A percentile compares a stretch with the other conserved stretches of the same genome.
Conservation (phyloP, 306 rosid genomes). For the Quercus parvula region DNA sequence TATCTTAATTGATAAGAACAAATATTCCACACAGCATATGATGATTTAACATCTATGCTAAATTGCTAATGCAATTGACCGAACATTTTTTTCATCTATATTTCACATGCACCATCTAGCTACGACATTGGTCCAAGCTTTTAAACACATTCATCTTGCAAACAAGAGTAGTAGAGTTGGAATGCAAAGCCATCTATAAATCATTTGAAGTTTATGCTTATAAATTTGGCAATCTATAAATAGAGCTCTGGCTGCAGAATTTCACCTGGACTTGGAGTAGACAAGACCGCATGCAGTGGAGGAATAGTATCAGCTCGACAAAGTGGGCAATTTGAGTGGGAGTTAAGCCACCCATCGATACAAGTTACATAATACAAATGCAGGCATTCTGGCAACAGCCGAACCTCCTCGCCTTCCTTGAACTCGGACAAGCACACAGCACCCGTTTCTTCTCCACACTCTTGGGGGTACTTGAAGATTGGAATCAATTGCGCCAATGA, state of each 20-base stretch:
- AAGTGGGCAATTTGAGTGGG: conserved; percentile 15
- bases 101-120: not conserved
- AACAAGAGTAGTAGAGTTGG: too few species aligned
- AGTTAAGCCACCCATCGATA: conserved; percentile 15
- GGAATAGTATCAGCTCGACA: conserved; percentile 14
- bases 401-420: conserved; percentile 4
- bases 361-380: conserved; percentile 23
- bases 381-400: conserved; percentile 9
- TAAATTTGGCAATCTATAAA: not conserved
- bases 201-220: not conserved
- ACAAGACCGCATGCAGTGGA: not conserved
- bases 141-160: not conserved
- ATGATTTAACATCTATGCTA: not conserved
- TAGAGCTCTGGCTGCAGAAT: not conserved
- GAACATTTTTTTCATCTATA: not conserved
- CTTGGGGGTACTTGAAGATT: not conserved
- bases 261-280: not conserved
- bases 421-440: conserved; percentile 25
- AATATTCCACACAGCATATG: not conserved
- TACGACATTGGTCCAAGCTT: not conserved
- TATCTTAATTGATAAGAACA: not conserved
- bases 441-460: not conserved
- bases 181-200: not conserved
- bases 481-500: not conserved
- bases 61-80: not conserved